Percentiles rank a stretch among this genome's conserved stretches.
phyloP scores from a whole-genome alignment of 2,329 filamentous ascomycete species.

The Exophiala bonariae region DNA sequence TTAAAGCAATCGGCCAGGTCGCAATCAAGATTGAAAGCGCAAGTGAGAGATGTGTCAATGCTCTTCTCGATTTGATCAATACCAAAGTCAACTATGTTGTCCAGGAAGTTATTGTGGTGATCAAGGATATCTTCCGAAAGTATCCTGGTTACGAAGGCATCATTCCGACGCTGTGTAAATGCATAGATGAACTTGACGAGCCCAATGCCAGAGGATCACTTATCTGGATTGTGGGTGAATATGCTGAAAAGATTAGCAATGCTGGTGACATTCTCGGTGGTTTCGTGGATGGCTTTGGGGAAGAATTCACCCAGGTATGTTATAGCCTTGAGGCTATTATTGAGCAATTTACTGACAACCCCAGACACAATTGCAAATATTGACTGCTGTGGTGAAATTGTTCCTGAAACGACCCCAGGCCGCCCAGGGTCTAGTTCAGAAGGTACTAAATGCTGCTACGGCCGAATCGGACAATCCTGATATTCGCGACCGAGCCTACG shows the following conservation, averaged over 20 bases:
- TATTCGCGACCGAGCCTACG: slow-evolving; percentile 93
- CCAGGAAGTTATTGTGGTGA: slow-evolving; percentile 97
- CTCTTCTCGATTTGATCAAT: slow-evolving; percentile 87
- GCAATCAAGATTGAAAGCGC: slow-evolving; percentile 97
- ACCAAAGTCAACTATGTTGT: slow-evolving; percentile 99
- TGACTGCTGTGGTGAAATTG: slow-evolving; percentile 95
- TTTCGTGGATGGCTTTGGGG: slow-evolving; percentile 92
- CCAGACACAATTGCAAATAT: slow-evolving; percentile 93
- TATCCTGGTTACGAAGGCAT: slow-evolving; percentile 98
- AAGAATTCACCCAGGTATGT: slow-evolving; percentile 89
- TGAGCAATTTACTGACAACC: slow-evolving; percentile 25
- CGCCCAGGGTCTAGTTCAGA: slow-evolving; percentile 87
- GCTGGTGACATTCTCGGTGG: slow-evolving; percentile 89
- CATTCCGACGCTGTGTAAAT: slow-evolving; percentile 92
- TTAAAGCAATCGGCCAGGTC: slow-evolving; percentile 95
- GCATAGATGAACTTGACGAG: slow-evolving; percentile 96
- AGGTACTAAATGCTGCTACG: slow-evolving; percentile 88
- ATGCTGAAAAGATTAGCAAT: slow-evolving; percentile 98
- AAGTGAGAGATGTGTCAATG: slow-evolving; percentile 93
- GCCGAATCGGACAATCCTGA: slow-evolving; percentile 97
- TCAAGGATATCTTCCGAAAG: slow-evolving; percentile 97
- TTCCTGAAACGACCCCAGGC: slow-evolving; percentile 96
- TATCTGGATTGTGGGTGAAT: slow-evolving; percentile 99
- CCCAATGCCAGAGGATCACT: slow-evolving; percentile 84
- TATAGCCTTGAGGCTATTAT: not conserved